Conservation (phyloP, 495 filamentous ascomycete species). For the Haplographium delicatum region DNA sequence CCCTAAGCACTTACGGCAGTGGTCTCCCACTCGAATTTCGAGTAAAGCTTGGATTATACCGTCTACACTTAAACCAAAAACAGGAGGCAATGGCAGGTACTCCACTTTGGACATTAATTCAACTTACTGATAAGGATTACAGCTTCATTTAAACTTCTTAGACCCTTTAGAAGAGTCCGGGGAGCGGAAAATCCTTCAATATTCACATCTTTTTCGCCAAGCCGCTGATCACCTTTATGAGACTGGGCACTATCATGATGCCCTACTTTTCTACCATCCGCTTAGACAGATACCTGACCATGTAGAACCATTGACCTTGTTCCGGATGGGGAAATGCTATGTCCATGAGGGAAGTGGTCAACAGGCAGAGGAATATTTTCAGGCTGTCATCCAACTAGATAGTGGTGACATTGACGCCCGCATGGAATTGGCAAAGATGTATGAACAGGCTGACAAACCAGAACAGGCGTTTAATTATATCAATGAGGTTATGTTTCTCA, state of each 20-base stretch:
- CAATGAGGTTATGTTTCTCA: constrained; percentile 64
- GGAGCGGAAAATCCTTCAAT: no score
- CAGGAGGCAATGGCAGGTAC: constrained; percentile 71
- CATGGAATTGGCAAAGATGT: constrained; percentile 72
- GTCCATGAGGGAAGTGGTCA: constrained; percentile 52
- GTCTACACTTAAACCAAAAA: constrained; percentile 61
- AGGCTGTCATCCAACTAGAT: constrained; percentile 64
- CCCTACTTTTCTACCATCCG: constrained; percentile 68
- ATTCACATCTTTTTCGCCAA: constrained; percentile 71
- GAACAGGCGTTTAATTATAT: constrained; percentile 70
- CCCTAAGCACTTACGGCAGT: constrained; percentile 58
- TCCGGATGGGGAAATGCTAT: constrained; percentile 72
- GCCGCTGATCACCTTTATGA: constrained; percentile 64
- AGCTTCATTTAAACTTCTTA: constrained; percentile 53
- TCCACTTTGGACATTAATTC: constrained; percentile 2
- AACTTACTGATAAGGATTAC: constrained; percentile 3
- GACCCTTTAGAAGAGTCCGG: constrained; percentile 58
- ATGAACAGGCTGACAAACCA: constrained; percentile 61
- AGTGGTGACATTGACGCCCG: constrained; percentile 63
- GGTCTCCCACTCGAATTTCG: constrained; percentile 78
- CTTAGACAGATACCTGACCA: constrained; percentile 52
- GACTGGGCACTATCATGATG: constrained; percentile 49
- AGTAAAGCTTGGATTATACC: constrained; percentile 79
- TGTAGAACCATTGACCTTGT: constrained; percentile 55
- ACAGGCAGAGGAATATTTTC: constrained; percentile 70